These are phyloP conservation scores for Cymbopogon flexuosus DNA, from an alignment of 202 grass and related monocot genomes.

Conservation along the genomic window DNA sequence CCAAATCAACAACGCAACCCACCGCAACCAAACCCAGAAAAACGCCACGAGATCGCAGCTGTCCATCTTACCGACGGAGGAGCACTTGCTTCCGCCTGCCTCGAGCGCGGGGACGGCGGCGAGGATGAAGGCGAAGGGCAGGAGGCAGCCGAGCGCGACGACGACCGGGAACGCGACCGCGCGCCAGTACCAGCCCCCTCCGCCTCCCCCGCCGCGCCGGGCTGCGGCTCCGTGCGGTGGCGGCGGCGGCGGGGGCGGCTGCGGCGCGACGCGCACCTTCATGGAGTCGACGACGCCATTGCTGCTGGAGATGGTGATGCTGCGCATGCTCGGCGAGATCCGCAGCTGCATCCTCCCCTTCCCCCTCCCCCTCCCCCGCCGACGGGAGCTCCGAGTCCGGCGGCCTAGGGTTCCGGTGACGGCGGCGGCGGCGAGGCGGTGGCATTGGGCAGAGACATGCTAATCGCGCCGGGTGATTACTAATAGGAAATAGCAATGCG, in stretches of 20 bases:
- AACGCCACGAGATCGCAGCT: conserved; percentile 26
- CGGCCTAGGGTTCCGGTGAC: conserved; percentile 50
- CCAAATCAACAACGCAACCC: conserved; percentile 33
- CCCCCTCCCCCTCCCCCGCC: conserved; percentile 39
- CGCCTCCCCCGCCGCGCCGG: conserved; percentile 23
- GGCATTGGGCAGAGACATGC: conserved; percentile 58
- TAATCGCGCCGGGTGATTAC: conserved; percentile 40
- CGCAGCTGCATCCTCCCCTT: conserved; percentile 92
- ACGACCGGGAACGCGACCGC: conserved; percentile 60
- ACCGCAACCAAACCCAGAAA: conserved; percentile 1
- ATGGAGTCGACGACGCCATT: conserved; percentile 92
- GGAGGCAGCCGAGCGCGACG: conserved; percentile 71
- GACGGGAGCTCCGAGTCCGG: conserved; percentile 41
- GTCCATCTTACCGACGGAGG: conserved; percentile 66
- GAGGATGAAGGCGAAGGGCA: conserved; percentile 94
- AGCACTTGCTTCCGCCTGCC: conserved; percentile 79
- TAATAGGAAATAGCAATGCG: conserved; percentile 41
- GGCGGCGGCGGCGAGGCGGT: conserved; percentile 54
- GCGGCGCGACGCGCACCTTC: conserved; percentile 86
- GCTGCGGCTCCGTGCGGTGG: conserved; percentile 16
- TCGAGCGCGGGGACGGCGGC: conserved; percentile 82
- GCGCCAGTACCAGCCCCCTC: conserved; percentile 46
- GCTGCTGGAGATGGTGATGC: conserved; percentile 96
- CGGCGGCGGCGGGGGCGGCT: conserved; percentile 47
- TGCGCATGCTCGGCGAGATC: conserved; percentile 99